Base-by-base conservation (phyloP, 176 grass and related monocot genomes). In the Olyra latifolia region DNA sequence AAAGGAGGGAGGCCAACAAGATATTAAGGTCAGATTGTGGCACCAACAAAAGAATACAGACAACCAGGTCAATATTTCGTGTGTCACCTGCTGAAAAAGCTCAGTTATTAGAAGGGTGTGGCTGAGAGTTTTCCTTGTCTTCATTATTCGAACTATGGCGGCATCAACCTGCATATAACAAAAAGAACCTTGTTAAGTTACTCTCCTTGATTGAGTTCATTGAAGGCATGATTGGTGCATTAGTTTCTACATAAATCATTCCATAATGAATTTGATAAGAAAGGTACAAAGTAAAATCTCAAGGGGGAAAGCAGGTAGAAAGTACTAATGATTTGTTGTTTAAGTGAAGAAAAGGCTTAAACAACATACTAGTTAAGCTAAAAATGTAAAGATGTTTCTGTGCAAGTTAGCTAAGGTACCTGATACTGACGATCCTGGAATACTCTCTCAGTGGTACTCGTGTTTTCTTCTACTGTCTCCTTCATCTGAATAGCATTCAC, bases 401-500 rank as follows among this genome's bases (percentile, higher is more conserved):
- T 50, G 69, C 71, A 43, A 27, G 38, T 58, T 80, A 70, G 58
- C 43, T 77, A 19, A 83, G 58, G 83, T 49, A 88, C 97, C 97
- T 99, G 97, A 83, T 99, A 99, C 62, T 99, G 97, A 71, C 97
- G 86, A 71, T 99, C 97, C 80, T 95, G 92, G 55, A 99, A 99
- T 44, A 99, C 97, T 91, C 93, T 89, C 84, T 99, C 93, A 6
- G 97, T 99, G 52, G 97, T 99, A 76, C 91, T 99, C 10, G 93
- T 99, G 82, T 99, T 99, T 87, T 99, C 97, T 95, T 95, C 97
- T 57, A 99, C 93, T 10, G 97, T 99, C 76, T 99, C 97, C 65
- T 99, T 99, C 93, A 99, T 99, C 71, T 99, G 97, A 87, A 99
- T 99, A 65, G 97, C 97, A 90, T 99, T 99, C 55, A 99, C 97